phyloP scores from a whole-genome alignment of 139 green algal genomes.

The Mesostigma viride region DNA sequence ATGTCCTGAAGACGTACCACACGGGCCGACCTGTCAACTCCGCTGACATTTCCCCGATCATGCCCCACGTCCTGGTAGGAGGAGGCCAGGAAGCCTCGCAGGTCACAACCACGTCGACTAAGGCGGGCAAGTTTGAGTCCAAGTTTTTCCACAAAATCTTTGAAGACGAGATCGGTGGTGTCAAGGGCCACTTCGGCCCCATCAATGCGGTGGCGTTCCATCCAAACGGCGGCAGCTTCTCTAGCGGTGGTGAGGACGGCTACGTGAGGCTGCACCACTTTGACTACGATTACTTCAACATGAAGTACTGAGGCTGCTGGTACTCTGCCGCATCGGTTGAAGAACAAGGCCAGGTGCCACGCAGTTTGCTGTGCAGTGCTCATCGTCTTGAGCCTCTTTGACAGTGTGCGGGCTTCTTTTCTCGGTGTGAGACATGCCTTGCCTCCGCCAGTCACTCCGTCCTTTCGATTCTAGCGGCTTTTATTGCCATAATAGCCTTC shows the following conservation, averaged over 20 bases:
- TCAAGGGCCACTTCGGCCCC: conserved; percentile 94
- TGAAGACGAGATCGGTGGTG: conserved; percentile 87
- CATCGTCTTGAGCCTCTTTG: no score
- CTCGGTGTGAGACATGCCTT: no score
- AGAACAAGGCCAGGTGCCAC: no score
- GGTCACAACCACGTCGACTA: conserved; percentile 79
- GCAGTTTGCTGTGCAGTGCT: no score
- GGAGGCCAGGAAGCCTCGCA: conserved; percentile 79
- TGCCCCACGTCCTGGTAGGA: conserved; percentile 83
- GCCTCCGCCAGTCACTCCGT: no score
- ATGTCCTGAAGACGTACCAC: conserved; percentile 86
- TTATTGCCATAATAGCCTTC: no score
- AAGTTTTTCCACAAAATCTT: conserved; percentile 97
- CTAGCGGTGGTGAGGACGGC: conserved; percentile 83
- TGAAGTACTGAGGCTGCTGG: conserved; percentile 11
- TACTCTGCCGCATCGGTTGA: no score
- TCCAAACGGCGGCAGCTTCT: conserved; percentile 75
- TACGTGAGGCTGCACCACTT: conserved; percentile 96
- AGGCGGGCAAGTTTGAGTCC: conserved; percentile 85
- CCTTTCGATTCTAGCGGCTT: no score
- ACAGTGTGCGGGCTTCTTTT: no score
- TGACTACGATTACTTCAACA: conserved; percentile 52
- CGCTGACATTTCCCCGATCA: conserved; percentile 77
- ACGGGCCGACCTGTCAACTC: conserved; percentile 75
- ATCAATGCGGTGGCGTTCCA: conserved; percentile 89